A percentile compares a stretch with the other conserved stretches of the same genome.
Evolutionary conservation across 148 eudicot genomes (phyloP).

Genomic region (Vaccinium darrowii): DNA sequence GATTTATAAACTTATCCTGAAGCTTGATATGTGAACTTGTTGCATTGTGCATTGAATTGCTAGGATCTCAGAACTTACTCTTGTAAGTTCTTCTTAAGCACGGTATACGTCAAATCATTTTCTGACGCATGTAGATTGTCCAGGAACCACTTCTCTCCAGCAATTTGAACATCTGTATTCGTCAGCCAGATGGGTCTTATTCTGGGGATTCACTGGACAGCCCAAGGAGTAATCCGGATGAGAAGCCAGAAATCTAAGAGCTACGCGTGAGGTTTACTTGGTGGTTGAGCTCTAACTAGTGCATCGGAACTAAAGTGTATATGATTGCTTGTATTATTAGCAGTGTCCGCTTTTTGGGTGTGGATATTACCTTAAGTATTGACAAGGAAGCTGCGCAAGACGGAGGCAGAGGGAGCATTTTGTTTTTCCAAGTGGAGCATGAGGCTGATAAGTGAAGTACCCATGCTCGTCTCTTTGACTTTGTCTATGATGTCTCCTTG

Average conservation of each 20-base stretch:
- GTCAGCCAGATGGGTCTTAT: constrained; percentile 62
- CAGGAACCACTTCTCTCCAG: constrained; percentile 45
- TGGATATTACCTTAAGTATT: constrained; percentile 14
- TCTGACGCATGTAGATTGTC: constrained; percentile 14
- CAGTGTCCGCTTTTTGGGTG: constrained; percentile 17
- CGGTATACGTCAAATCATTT: background rate
- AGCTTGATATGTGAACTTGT: background rate
- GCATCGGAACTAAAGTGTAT: constrained; percentile 13
- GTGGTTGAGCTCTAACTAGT: constrained; percentile 21
- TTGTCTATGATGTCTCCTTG: background rate
- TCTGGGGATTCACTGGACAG: constrained; percentile 50
- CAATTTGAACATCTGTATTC: constrained; percentile 56
- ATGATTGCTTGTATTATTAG: constrained; percentile 6
- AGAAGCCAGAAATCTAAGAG: constrained; percentile 17
- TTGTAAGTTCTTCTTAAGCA: background rate
- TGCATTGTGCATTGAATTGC: background rate
- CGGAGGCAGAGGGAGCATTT: constrained; percentile 17
- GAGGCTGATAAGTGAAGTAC: constrained; percentile 6
- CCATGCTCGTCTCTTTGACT: background rate
- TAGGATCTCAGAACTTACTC: background rate
- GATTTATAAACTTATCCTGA: background rate
- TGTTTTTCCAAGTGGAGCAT: constrained; percentile 14
- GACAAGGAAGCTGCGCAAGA: constrained; percentile 7
- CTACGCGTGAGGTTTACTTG: background rate
- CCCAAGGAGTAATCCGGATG: constrained; percentile 33